Evolutionary conservation across 257 asterid genomes (phyloP), one percentile per base, ranked within the genome.

Genomic region (Nicotiana sylvestris): DNA sequence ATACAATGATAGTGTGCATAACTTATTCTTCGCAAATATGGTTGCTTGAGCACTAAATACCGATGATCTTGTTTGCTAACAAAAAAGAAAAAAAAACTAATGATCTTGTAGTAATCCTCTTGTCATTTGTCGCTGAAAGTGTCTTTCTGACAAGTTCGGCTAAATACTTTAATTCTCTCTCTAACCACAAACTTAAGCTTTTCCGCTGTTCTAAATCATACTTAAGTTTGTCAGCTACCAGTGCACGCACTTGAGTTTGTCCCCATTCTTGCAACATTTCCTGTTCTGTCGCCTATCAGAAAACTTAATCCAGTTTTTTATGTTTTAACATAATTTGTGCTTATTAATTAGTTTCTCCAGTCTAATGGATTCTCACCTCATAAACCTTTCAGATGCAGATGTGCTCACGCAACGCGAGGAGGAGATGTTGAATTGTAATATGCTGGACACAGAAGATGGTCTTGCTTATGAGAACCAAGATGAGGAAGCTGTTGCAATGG

Each of bases 401-500:
- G 74, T 56, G 67, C 60, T 85, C 64, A 86, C 85, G 88, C 90
- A 88, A 66, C 86, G 87, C 66, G 95, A 89, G 81, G 98, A 89
- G 81, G 96, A 89, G 87, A 86, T 92, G 80, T 77, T 90, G 83
- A 85, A 82, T 81, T 88, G 93, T 86, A 87, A 72, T 76, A 87
- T 91, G 82, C 88, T 90, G 0, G 94, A 94, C 82, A 49, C 89
- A 81, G 98, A 91, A 86, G 95, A 91, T 82, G 87, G 80, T 78
- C 87, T 85, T 89, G 70, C 89, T 21, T 89, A 83, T 82, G 97
- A 91, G 85, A 88, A 87, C 88, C 96, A 87, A 87, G 95, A 88
- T 77, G 94, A 89, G 83, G 98, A 92, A 78, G 89, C 88, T 85
- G 90, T 84, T 76, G 93, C 91, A 27, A 91, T 91, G 94, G 82